phyloP scores from a whole-genome alignment of 1,284 basidiomycete species.

The Chalciporus sp. region DNA sequence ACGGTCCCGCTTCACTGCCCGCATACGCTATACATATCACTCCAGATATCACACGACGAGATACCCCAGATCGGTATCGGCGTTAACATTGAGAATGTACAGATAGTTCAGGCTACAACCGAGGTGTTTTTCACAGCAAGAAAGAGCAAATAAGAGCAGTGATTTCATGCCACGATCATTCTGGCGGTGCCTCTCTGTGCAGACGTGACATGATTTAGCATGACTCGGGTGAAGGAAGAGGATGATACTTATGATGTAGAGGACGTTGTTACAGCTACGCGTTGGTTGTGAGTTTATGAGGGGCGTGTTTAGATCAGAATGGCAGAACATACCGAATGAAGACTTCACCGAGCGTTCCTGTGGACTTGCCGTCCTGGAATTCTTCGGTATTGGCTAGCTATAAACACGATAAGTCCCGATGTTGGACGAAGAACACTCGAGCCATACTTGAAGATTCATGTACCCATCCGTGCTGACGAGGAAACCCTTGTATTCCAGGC shows the following conservation, averaged over 20 bases:
- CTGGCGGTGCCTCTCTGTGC: conserved; percentile 70
- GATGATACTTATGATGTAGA: conserved; percentile 83
- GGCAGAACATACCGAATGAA: conserved; percentile 83
- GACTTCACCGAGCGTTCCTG: conserved; percentile 95
- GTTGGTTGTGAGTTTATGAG: conserved; percentile 6
- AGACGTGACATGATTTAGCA: conserved; percentile 35
- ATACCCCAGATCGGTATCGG: conserved; percentile 1
- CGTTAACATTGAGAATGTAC: conserved; percentile 11
- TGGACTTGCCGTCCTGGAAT: conserved; percentile 95
- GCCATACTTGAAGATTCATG: conserved; percentile 95
- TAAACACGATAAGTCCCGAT: neutral
- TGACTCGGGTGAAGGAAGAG: neutral
- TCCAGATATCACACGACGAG: neutral
- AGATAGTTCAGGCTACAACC: conserved; percentile 7
- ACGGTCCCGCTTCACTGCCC: neutral
- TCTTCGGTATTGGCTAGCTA: conserved; percentile 98
- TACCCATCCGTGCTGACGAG: conserved; percentile 98
- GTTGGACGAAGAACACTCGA: conserved; percentile 1
- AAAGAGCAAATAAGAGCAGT: conserved; percentile 1
- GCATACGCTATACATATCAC: neutral
- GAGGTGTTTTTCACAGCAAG: neutral
- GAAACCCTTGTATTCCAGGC: conserved; percentile 98
- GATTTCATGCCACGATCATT: conserved; percentile 29
- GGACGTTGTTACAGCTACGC: conserved; percentile 83
- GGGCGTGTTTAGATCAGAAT: neutral